Conservation (phyloP, 2,329 filamentous ascomycete species). For the Talaromyces sp. region DNA sequence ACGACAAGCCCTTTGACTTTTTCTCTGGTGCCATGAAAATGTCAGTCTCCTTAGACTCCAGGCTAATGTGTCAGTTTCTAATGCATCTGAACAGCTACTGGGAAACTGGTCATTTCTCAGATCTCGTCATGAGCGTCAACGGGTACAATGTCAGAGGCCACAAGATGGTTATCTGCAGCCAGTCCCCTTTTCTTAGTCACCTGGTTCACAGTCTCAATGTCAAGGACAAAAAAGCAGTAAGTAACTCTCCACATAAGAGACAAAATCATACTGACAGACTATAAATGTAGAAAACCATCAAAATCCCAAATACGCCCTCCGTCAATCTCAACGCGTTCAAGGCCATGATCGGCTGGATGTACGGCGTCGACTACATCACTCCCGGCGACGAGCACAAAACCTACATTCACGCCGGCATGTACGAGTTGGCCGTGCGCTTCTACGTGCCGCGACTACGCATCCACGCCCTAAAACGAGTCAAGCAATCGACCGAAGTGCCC, state of each 20-base stretch:
- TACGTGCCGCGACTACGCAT: too few species aligned
- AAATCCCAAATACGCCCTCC: too few species aligned
- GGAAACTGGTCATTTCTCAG: background rate
- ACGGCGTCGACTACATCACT: too few species aligned
- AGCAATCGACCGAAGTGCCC: too few species aligned
- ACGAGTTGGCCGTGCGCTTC: too few species aligned
- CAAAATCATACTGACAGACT: background rate
- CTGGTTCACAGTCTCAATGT: background rate
- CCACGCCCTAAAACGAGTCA: too few species aligned
- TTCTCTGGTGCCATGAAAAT: background rate
- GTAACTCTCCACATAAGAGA: too few species aligned
- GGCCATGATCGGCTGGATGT: too few species aligned
- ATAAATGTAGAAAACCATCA: background rate
- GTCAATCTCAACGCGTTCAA: too few species aligned
- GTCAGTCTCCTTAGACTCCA: background rate
- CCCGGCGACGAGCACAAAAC: too few species aligned
- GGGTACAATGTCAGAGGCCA: background rate
- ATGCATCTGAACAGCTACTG: background rate
- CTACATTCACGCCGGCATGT: too few species aligned
- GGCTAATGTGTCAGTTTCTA: background rate
- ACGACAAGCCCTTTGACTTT: background rate
- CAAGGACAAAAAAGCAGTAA: background rate
- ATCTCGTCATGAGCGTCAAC: slow-evolving; percentile 1
- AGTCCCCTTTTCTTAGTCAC: background rate
- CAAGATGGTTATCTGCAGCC: background rate